A percentile compares a stretch with the other conserved stretches of the same genome.
Evolutionary conservation across 2,329 filamentous ascomycete genomes (phyloP).

Genomic region (Ceratocystis albifundus): DNA sequence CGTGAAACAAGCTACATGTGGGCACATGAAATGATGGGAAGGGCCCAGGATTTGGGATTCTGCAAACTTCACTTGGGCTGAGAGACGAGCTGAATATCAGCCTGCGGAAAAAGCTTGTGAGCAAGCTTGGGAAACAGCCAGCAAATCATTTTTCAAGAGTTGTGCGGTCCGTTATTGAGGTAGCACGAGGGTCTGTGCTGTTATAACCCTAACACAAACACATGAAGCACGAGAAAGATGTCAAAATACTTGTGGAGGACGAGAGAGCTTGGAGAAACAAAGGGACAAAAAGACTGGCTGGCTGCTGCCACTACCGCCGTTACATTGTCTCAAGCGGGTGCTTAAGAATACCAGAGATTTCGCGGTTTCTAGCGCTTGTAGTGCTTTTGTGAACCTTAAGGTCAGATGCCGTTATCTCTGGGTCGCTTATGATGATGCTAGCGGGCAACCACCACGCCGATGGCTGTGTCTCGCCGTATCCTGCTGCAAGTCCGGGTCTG

Average conservation of each 20-base stretch:
- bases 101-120: background rate
- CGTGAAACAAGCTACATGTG: background rate
- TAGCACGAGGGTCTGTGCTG: too few relatives aligned
- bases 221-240: too few relatives aligned
- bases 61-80: background rate
- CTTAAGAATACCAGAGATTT: too few relatives aligned
- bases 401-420: background rate
- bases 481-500: background rate
- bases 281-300: too few relatives aligned
- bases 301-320: too few relatives aligned
- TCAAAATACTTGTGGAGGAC: too few relatives aligned
- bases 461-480: background rate
- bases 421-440: background rate
- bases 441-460: background rate
- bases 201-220: too few relatives aligned
- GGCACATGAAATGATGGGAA: background rate
- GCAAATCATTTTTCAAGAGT: background rate
- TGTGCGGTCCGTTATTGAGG: too few relatives aligned
- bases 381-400: background rate
- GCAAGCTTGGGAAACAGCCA: background rate
- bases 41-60: background rate
- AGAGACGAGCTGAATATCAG: background rate
- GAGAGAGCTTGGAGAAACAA: too few relatives aligned
- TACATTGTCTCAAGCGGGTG: too few relatives aligned
- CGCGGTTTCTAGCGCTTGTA: too few relatives aligned